These are phyloP conservation scores for Entomortierella lignicola DNA, from an alignment of 192 early-diverging fungal genomes.

Conservation along the genomic window DNA sequence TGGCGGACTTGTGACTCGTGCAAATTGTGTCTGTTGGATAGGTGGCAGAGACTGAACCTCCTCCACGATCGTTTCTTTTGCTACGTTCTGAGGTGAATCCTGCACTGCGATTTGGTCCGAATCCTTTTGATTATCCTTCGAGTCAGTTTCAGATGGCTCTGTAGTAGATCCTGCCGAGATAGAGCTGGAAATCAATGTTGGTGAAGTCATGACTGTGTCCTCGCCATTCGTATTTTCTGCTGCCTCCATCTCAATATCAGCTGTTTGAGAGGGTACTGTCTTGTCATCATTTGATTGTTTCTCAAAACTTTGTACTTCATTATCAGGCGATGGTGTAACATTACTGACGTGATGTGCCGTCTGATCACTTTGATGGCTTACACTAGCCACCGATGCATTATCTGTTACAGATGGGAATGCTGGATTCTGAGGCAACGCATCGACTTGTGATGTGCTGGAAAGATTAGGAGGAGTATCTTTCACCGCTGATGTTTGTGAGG, in stretches of 20 bases:
- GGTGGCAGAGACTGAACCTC: constrained; percentile 11
- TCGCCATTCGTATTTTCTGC: not conserved
- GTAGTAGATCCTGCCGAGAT: not conserved
- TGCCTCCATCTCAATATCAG: not conserved
- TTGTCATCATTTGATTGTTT: not conserved
- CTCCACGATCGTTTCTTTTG: not conserved
- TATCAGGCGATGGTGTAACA: too few relatives aligned
- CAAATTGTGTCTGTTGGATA: not conserved
- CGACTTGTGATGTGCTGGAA: not conserved
- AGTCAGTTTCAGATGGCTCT: not conserved
- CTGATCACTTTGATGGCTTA: not conserved
- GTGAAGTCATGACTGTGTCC: not conserved
- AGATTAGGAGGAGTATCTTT: not conserved
- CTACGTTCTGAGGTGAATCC: not conserved
- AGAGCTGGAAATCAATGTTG: not conserved
- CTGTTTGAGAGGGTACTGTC: not conserved
- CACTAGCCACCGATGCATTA: not conserved
- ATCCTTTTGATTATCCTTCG: too few relatives aligned
- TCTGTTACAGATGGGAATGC: not conserved
- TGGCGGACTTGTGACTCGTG: not conserved
- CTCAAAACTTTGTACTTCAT: too few relatives aligned
- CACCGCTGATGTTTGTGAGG: not conserved
- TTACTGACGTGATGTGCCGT: not conserved
- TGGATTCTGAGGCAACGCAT: not conserved
- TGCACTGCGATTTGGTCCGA: not conserved